Conservation (phyloP, 2,329 filamentous ascomycete species). For the Diaporthe citrichinensis region DNA sequence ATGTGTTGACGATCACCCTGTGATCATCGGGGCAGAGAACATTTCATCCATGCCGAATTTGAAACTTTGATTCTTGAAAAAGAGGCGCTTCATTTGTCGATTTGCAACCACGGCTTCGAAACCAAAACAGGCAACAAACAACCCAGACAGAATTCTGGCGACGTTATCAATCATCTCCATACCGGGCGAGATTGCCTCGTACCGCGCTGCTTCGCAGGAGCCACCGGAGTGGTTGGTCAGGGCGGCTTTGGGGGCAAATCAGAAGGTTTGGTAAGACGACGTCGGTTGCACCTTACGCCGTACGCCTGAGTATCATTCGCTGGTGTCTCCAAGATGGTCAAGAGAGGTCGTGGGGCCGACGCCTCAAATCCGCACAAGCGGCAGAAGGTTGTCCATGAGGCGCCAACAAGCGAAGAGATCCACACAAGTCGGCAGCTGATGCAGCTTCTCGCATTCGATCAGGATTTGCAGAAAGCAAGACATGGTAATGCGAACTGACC, state of each 20-base stretch:
- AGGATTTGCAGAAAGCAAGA: slow-evolving; percentile 76
- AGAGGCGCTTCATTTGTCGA: neutral
- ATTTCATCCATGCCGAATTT: neutral
- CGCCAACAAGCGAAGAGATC: slow-evolving; percentile 73
- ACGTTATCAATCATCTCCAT: neutral
- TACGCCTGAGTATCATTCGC: neutral
- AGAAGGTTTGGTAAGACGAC: neutral
- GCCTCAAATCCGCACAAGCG: slow-evolving; percentile 63
- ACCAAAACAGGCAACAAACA: neutral
- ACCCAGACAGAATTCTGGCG: neutral
- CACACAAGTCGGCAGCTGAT: slow-evolving; percentile 76
- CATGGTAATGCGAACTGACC: slow-evolving; percentile 64
- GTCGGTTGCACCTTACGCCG: too few species aligned
- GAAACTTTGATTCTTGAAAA: neutral
- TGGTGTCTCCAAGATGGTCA: slow-evolving; percentile 32
- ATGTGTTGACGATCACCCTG: neutral
- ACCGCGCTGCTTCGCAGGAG: neutral
- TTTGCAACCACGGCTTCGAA: neutral
- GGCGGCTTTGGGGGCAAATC: neutral
- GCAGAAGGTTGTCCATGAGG: slow-evolving; percentile 69
- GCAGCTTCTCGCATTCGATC: slow-evolving; percentile 78
- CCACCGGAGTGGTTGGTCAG: neutral
- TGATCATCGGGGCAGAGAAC: neutral
- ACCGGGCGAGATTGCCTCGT: neutral
- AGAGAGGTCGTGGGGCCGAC: slow-evolving; percentile 52